Evolutionary conservation across 192 early-diverging fungal genomes (phyloP).

Genomic region (Linnemannia elongata): DNA sequence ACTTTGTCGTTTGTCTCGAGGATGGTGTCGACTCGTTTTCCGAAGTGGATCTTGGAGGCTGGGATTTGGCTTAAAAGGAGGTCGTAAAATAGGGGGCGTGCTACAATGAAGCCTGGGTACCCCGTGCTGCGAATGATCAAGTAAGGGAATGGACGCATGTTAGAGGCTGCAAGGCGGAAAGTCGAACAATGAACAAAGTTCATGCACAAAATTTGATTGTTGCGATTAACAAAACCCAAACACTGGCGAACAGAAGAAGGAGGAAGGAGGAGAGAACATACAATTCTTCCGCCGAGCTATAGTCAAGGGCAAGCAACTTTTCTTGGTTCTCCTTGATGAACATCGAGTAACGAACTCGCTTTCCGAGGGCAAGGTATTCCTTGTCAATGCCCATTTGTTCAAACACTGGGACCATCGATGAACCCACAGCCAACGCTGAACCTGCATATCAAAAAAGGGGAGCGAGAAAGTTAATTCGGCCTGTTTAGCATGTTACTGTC

Average conservation of each 20-base stretch:
- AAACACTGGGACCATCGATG: not conserved
- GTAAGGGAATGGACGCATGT: too few species aligned
- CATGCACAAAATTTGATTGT: not conserved
- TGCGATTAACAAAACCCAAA: not conserved
- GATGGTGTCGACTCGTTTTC: conserved; percentile 15
- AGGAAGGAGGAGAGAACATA: not conserved
- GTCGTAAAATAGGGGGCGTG: conserved; percentile 8
- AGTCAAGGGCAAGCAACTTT: not conserved
- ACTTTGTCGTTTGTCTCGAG: conserved; percentile 19
- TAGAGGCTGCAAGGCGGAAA: too few species aligned
- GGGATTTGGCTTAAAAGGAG: not conserved
- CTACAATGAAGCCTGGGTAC: not conserved
- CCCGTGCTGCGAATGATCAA: not conserved
- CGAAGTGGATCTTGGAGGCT: conserved; percentile 14
- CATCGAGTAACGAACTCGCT: not conserved
- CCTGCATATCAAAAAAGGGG: too few species aligned
- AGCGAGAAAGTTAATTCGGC: too few species aligned
- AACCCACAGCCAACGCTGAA: too few species aligned
- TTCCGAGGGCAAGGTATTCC: conserved; percentile 6
- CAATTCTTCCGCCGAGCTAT: not conserved
- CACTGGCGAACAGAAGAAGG: not conserved
- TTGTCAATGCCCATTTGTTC: conserved; percentile 16
- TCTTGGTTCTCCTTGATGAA: too few species aligned
- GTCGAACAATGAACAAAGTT: too few species aligned
- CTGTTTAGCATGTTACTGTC: too few species aligned